These are phyloP conservation scores for Asterochloris erici DNA, from an alignment of 139 green algal genomes.

Conservation along the genomic window DNA sequence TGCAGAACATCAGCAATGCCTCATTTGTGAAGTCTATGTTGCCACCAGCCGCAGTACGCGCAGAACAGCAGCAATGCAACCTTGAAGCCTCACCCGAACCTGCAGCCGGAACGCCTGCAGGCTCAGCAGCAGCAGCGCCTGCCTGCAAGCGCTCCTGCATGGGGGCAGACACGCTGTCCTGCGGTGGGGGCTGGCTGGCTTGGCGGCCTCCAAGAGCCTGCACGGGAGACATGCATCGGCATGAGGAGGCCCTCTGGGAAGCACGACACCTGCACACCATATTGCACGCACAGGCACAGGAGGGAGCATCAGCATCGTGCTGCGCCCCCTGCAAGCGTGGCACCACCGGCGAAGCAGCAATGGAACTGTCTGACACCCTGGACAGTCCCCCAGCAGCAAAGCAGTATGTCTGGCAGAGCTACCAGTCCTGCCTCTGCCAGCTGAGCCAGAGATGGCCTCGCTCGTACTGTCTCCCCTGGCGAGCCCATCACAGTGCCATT, in stretches of 20 bases:
- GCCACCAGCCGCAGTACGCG: neutral
- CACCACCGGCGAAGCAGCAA: neutral
- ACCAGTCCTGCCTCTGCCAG: constrained; percentile 11
- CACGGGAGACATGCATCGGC: too few relatives aligned
- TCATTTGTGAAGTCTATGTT: too few relatives aligned
- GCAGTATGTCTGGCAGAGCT: neutral
- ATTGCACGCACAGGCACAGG: neutral
- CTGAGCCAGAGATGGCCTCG: constrained; percentile 5
- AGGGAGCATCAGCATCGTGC: neutral
- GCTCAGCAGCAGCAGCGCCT: neutral
- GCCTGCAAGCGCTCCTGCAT: too few relatives aligned
- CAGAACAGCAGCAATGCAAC: neutral
- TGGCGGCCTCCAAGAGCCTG: too few relatives aligned
- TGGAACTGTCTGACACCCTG: neutral
- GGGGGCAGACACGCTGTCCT: too few relatives aligned
- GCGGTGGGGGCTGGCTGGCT: too few relatives aligned
- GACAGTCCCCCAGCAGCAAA: too few relatives aligned
- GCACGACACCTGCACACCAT: too few relatives aligned
- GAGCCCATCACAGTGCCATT: constrained; percentile 5
- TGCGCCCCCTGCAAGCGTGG: neutral
- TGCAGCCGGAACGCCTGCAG: neutral
- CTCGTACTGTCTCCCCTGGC: neutral
- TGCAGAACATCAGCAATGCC: neutral
- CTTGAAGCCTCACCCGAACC: neutral
- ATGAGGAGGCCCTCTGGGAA: too few relatives aligned